Evolutionary conservation across 768 basidiomycete genomes (phyloP).

Genomic region (Termitomyces sp.): DNA sequence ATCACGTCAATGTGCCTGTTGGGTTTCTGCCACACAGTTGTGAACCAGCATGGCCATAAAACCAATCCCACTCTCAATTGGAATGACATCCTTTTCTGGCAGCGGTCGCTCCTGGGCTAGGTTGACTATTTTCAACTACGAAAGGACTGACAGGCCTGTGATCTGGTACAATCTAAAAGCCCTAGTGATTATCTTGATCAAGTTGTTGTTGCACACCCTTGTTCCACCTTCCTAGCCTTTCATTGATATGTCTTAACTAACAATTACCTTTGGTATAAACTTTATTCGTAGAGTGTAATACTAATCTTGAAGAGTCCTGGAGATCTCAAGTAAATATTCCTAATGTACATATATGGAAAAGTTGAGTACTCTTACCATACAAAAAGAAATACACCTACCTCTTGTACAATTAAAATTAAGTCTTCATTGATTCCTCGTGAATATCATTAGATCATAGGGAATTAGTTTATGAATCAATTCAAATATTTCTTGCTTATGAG

Average conservation of each 20-base stretch:
- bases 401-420: background rate
- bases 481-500: too few species aligned
- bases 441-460: too few species aligned
- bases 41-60: slow-evolving; percentile 48
- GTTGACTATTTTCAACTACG: slow-evolving; percentile 53
- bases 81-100: slow-evolving; percentile 73
- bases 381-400: background rate
- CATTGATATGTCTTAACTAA: background rate
- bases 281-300: slow-evolving; percentile 1
- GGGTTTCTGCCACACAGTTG: slow-evolving; percentile 55
- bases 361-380: background rate
- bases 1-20: slow-evolving; percentile 64
- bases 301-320: slow-evolving; percentile 9
- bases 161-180: slow-evolving; percentile 6
- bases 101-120: slow-evolving; percentile 49
- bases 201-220: background rate
- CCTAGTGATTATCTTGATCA: slow-evolving; percentile 2
- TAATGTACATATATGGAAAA: slow-evolving; percentile 19
- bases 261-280: background rate
- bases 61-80: slow-evolving; percentile 57
- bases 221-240: background rate
- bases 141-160: slow-evolving; percentile 34
- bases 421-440: background rate
- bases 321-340: slow-evolving; percentile 17
- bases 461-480: too few species aligned